Evolutionary conservation across 1,284 basidiomycete species (phyloP).

Genomic region (Trametes hirsuta): DNA sequence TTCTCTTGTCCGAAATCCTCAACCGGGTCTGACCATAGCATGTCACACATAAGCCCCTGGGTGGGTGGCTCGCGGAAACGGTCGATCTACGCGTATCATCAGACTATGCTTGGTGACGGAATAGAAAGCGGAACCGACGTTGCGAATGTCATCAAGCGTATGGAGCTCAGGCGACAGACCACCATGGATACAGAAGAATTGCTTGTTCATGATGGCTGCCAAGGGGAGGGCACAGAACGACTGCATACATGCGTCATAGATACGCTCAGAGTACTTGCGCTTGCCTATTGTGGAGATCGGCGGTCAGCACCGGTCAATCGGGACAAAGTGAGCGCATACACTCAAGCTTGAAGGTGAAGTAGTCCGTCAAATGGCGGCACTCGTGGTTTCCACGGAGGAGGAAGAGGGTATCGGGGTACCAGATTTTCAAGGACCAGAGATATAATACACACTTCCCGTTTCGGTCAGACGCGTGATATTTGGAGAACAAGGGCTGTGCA

Average conservation of each 20-base stretch:
- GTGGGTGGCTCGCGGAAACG: constrained; percentile 96
- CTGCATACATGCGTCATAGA: constrained; percentile 93
- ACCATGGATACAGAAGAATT: constrained; percentile 95
- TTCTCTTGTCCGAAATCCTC: constrained; percentile 95
- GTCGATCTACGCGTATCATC: constrained; percentile 64
- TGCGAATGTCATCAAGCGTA: constrained; percentile 88
- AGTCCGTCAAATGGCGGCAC: constrained; percentile 94
- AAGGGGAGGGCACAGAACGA: constrained; percentile 92
- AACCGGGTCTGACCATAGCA: constrained; percentile 93
- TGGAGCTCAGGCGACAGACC: constrained; percentile 90
- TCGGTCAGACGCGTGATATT: constrained; percentile 22
- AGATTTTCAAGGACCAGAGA: constrained; percentile 92
- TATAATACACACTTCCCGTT: constrained; percentile 82
- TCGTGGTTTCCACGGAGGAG: constrained; percentile 97
- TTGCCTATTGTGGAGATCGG: constrained; percentile 59
- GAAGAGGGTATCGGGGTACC: constrained; percentile 89
- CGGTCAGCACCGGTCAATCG: not conserved
- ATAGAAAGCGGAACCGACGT: constrained; percentile 45
- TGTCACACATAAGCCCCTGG: constrained; percentile 93
- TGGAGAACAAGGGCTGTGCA: constrained; percentile 1
- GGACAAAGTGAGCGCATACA: constrained; percentile 53
- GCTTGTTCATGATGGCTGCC: constrained; percentile 96
- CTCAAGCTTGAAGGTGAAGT: constrained; percentile 97
- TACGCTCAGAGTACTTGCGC: constrained; percentile 90
- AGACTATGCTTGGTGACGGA: constrained; percentile 6